Evolutionary conservation across 1,139 yeast genomes (phyloP), one percentile per base, ranked within the genome.

Genomic region (Geotrichum carabidarum): DNA sequence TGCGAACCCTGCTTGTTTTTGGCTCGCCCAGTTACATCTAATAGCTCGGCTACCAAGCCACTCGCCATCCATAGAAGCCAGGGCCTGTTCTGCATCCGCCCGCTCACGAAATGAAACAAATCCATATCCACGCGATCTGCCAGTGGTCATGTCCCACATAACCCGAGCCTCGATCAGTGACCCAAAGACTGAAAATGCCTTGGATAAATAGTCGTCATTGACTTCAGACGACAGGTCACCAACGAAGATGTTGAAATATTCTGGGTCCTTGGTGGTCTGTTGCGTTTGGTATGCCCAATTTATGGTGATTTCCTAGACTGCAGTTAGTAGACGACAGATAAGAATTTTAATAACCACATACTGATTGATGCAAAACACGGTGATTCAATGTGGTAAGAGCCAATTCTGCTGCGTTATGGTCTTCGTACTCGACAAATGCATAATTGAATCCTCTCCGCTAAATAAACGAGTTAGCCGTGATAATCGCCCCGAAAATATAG

Each of bases 71-170:
- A 86, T 86, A 22, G 83, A 72, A 53, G 77, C 78, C 61, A 88
- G 74, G 9, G 95, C 95, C 58, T 70, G 70, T 62, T 84, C 88
- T 1, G 96, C 96, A 60, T 88, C 94, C 11, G 73, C 70, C 56
- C 78, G 81, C 35, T 77, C 78, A 22, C 75, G 70, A 65, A 89
- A 90, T 1, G 95, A 84, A n/a, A 87, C 95, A 71, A 90, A 90
- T 1, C 96, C 96, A 66, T 89, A 90, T 18, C 96, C 95, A 71
- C 96, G 78, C 4, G 95, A 86, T 67, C 95, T 76, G 38, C 95
- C 91, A 22, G 95, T 86, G 67, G 86, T 91, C 95, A 88, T 88
- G 69, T 90, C 96, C 96, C 96, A 89, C 96, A 90, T 90, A 41
- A 90, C 96, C 63, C 89, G 91, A 15, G 96, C 96, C 67, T 88